Conservation (phyloP, 2,329 filamentous ascomycete species). For the Torrubiella hemipterigena region DNA sequence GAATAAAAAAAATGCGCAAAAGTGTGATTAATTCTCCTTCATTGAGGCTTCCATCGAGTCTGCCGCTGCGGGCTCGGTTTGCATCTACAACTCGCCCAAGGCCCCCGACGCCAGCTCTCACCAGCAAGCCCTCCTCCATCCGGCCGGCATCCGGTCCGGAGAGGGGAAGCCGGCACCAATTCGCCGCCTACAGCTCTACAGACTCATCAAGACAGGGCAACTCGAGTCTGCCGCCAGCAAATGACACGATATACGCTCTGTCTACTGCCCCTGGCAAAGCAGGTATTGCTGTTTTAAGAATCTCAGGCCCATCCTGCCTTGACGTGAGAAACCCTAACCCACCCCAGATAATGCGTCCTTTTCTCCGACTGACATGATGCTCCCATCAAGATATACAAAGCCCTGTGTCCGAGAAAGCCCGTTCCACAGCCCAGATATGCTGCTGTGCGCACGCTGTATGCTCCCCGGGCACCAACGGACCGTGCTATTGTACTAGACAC, state of each 20-base stretch:
- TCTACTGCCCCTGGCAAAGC: conserved; percentile 78
- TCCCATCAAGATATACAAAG: conserved; percentile 33
- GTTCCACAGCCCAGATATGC: conserved; percentile 45
- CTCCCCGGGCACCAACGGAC: conserved; percentile 21
- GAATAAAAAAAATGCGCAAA: too few relatives aligned
- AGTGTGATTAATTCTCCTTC: too few relatives aligned
- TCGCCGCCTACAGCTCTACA: too few relatives aligned
- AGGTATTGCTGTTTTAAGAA: conserved; percentile 79
- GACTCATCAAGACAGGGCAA: background rate
- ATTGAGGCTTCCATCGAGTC: too few relatives aligned
- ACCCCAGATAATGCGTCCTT: too few relatives aligned
- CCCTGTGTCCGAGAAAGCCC: conserved; percentile 34
- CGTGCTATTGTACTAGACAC: conserved; percentile 53
- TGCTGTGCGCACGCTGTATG: conserved; percentile 60
- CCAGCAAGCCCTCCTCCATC: too few relatives aligned
- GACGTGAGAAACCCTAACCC: conserved; percentile 40
- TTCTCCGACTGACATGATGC: background rate
- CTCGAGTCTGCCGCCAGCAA: conserved; percentile 11
- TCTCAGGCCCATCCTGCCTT: conserved; percentile 69
- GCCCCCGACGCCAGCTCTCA: too few relatives aligned
- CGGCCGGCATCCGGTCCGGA: too few relatives aligned
- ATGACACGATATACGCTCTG: conserved; percentile 77
- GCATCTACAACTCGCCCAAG: too few relatives aligned
- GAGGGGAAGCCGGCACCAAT: too few relatives aligned
- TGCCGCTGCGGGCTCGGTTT: too few relatives aligned